A percentile compares a stretch with the other conserved stretches of the same genome.
phyloP scores from a whole-genome alignment of 139 green algal species.

The Trebouxia sp. region DNA sequence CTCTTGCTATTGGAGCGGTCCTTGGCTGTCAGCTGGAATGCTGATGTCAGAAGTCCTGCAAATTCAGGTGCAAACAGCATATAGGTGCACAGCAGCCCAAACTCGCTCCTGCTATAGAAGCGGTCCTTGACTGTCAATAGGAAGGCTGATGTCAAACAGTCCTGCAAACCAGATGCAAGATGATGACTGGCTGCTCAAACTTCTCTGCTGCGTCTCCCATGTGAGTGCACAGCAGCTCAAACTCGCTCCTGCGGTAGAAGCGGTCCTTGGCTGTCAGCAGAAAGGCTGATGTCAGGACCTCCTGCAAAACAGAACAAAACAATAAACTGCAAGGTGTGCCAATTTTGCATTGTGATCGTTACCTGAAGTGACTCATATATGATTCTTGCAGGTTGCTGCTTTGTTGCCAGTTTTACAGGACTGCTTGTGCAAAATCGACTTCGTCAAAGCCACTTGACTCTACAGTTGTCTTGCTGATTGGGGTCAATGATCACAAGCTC shows the following conservation, averaged over 20 bases:
- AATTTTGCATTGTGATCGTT: too few relatives aligned
- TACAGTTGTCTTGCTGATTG: too few relatives aligned
- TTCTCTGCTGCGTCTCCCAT: too few relatives aligned
- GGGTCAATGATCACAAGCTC: too few relatives aligned
- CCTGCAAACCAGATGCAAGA: conserved; percentile 51
- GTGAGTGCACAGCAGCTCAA: conserved; percentile 70
- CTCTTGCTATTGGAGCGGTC: conserved; percentile 74
- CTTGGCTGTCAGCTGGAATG: conserved; percentile 89
- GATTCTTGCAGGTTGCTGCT: too few relatives aligned
- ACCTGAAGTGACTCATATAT: too few relatives aligned
- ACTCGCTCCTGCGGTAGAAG: conserved; percentile 73
- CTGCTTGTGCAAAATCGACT: too few relatives aligned
- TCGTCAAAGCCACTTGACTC: too few relatives aligned
- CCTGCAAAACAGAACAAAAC: conserved; percentile 66
- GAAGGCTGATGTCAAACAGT: conserved; percentile 96
- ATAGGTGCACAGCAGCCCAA: conserved; percentile 70
- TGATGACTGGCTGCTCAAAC: background rate
- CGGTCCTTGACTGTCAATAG: conserved; percentile 86
- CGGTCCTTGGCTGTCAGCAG: conserved; percentile 86
- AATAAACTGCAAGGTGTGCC: too few relatives aligned
- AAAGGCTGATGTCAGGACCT: conserved; percentile 96
- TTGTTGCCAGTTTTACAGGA: too few relatives aligned
- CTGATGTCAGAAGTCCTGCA: conserved; percentile 96
- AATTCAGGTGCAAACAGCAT: conserved; percentile 43
- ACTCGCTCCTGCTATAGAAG: conserved; percentile 73